Conservation (phyloP, 2,329 filamentous ascomycete genomes). For the Fusarium coffeatum region DNA sequence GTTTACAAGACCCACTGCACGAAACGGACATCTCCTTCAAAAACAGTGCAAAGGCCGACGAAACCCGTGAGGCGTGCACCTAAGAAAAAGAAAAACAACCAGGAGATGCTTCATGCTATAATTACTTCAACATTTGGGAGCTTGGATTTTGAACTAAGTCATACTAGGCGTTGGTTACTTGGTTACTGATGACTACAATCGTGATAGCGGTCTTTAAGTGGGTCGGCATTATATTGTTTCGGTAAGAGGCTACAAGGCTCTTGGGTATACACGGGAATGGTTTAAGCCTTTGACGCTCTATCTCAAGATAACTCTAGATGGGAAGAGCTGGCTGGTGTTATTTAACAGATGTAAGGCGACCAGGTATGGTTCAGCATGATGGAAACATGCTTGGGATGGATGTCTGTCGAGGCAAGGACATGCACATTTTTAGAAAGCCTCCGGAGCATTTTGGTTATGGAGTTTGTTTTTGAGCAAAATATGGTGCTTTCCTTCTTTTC, state of each 20-base stretch:
- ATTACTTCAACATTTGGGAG: slow-evolving; percentile 32
- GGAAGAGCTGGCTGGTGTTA: slow-evolving; percentile 15
- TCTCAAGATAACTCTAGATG: slow-evolving; percentile 32
- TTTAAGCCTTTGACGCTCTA: slow-evolving; percentile 26
- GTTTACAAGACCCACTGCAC: slow-evolving; percentile 88
- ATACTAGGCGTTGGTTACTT: slow-evolving; percentile 30
- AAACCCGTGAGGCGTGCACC: slow-evolving; percentile 40
- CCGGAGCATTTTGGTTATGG: slow-evolving; percentile 27
- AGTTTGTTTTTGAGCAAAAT: slow-evolving; percentile 23
- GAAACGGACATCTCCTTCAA: slow-evolving; percentile 86
- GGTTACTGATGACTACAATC: slow-evolving; percentile 27
- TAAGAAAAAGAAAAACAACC: slow-evolving; percentile 13
- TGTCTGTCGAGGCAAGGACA: slow-evolving; percentile 27
- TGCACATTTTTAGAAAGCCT: slow-evolving; percentile 13
- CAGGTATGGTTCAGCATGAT: slow-evolving; percentile 32
- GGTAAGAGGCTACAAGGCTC: slow-evolving; percentile 17
- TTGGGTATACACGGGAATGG: slow-evolving; percentile 18
- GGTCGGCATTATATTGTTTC: slow-evolving; percentile 38
- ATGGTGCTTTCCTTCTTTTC: slow-evolving; percentile 16
- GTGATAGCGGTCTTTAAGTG: slow-evolving; percentile 35
- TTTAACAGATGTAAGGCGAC: slow-evolving; percentile 21
- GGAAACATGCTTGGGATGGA: slow-evolving; percentile 39
- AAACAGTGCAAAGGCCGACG: slow-evolving; percentile 86
- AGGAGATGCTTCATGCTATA: slow-evolving; percentile 22
- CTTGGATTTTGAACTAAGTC: slow-evolving; percentile 41